Conservation (phyloP, 2,329 filamentous ascomycete genomes). For the Cordyceps fumosorosea region DNA sequence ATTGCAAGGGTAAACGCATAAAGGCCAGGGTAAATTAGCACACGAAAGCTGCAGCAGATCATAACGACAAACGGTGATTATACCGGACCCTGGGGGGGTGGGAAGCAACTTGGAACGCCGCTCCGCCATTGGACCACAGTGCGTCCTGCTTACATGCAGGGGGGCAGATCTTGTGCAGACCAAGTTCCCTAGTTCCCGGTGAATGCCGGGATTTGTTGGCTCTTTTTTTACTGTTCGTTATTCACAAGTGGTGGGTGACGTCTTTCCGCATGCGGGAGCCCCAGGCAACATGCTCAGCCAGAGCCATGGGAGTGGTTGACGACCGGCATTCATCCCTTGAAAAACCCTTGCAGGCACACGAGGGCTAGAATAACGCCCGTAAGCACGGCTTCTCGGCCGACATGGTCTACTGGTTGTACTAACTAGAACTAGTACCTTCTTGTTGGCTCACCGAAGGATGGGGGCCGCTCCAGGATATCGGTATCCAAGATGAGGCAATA, state of each 20-base stretch:
- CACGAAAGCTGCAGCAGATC: background rate
- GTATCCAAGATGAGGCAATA: background rate
- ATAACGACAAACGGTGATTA: background rate
- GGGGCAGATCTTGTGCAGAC: background rate
- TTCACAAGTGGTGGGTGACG: background rate
- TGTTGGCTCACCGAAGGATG: slow-evolving; percentile 1
- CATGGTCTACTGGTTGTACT: no score
- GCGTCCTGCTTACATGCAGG: background rate
- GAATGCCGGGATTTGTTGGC: background rate
- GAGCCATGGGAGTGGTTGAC: background rate
- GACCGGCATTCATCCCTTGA: background rate
- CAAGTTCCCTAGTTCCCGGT: background rate
- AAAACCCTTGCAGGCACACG: background rate
- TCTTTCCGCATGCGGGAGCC: background rate
- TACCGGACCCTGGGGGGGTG: background rate
- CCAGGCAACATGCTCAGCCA: no score
- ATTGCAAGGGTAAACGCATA: background rate
- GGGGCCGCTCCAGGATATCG: background rate
- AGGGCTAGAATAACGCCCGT: background rate
- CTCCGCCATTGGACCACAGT: background rate
- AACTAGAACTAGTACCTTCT: background rate
- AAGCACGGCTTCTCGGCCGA: background rate
- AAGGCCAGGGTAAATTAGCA: background rate
- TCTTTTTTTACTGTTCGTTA: background rate
- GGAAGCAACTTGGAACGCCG: background rate